phyloP scores from a whole-genome alignment of 352 stramenopile species.

The Aphanomyces cochlioides region DNA sequence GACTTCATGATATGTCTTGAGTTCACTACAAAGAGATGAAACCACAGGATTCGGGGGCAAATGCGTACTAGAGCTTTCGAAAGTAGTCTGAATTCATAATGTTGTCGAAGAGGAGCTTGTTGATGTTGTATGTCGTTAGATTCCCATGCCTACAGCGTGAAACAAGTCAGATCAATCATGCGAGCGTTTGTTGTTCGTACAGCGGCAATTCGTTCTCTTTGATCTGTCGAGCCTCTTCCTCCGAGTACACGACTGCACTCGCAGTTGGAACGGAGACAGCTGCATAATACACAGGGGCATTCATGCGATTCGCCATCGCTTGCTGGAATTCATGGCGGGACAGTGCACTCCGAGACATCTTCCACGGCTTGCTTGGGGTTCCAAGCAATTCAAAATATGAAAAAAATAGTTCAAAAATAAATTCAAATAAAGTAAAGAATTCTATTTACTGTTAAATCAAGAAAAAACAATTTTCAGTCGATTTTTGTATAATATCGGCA shows the following conservation, averaged over 20 bases:
- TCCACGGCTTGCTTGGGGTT: not conserved
- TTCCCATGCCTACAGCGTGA: conserved; percentile 64
- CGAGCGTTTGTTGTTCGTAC: conserved; percentile 36
- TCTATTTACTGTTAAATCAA: conserved; percentile 8
- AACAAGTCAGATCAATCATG: not conserved
- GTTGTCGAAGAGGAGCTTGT: conserved; percentile 94
- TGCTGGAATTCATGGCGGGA: conserved; percentile 63
- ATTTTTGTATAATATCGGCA: no score
- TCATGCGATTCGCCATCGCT: conserved; percentile 42
- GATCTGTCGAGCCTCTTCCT: conserved; percentile 41
- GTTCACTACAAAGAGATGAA: conserved; percentile 41
- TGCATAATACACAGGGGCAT: conserved; percentile 40
- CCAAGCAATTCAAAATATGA: conserved; percentile 1
- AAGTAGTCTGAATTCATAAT: conserved; percentile 96
- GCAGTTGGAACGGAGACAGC: conserved; percentile 21
- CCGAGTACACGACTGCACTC: conserved; percentile 29
- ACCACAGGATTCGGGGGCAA: not conserved
- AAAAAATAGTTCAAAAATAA: conserved; percentile 6
- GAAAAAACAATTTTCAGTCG: no score
- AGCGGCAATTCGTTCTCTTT: conserved; percentile 78
- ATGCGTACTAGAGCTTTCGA: conserved; percentile 83
- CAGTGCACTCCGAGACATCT: conserved; percentile 74
- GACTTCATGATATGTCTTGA: conserved; percentile 96
- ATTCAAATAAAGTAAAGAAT: not conserved
- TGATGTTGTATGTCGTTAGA: conserved; percentile 93